These are phyloP conservation scores for Psophocarpus tetragonolobus DNA, from an alignment of 306 rosid species.

Conservation along the genomic window DNA sequence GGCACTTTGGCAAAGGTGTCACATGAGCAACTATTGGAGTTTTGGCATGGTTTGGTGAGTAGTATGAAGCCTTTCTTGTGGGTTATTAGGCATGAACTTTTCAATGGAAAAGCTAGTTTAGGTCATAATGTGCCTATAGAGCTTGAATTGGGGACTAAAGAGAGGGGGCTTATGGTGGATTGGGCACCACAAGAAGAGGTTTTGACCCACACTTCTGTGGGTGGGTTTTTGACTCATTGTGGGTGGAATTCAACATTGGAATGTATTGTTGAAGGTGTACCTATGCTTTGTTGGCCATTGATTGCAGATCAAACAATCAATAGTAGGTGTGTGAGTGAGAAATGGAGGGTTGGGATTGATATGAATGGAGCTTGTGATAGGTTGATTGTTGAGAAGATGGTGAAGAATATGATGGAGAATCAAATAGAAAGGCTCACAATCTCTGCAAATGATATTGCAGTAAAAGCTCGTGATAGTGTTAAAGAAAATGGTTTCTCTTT, in stretches of 20 bases:
- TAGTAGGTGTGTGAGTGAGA: conserved; percentile 41
- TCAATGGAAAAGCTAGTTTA: not conserved
- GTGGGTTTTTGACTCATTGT: conserved; percentile 43
- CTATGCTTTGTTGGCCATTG: conserved; percentile 45
- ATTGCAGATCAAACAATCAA: conserved; percentile 26
- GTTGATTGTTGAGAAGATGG: conserved; percentile 23
- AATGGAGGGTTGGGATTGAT: conserved; percentile 37
- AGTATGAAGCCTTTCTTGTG: conserved; percentile 26
- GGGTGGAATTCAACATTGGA: conserved; percentile 51
- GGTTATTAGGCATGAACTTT: not conserved
- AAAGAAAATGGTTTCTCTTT: conserved; percentile 23
- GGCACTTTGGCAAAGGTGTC: conserved; percentile 5
- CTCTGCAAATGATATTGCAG: conserved; percentile 17
- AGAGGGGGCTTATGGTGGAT: conserved; percentile 38
- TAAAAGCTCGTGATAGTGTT: conserved; percentile 1
- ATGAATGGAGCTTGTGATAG: conserved; percentile 27
- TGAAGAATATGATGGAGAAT: conserved; percentile 30
- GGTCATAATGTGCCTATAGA: not conserved
- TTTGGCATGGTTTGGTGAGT: conserved; percentile 32
- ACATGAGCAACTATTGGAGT: conserved; percentile 8
- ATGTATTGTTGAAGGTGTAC: conserved; percentile 33
- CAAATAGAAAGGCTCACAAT: conserved; percentile 10
- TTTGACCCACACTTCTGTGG: conserved; percentile 36
- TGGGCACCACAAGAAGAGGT: conserved; percentile 50
- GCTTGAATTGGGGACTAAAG: conserved; percentile 28